A percentile compares a stretch with the other conserved stretches of the same genome.
phyloP scores from a whole-genome alignment of 352 stramenopile species.

The Phytophthora kernoviae region DNA sequence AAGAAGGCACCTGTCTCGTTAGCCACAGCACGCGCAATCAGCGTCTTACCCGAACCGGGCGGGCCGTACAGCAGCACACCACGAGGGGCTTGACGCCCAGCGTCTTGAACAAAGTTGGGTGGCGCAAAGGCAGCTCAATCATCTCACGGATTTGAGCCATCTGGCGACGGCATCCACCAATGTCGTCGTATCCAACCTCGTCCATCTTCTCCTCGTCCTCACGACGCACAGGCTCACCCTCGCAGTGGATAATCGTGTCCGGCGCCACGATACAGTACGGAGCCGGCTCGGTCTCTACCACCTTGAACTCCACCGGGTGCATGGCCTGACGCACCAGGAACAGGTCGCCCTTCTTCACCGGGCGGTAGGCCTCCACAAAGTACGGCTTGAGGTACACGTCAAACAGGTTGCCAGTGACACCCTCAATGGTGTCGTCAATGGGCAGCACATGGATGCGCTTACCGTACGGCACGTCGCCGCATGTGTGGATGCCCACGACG shows the following conservation, averaged over 20 bases:
- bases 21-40: slow-evolving; percentile 98
- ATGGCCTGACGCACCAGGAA: slow-evolving; percentile 99
- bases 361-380: slow-evolving; percentile 99
- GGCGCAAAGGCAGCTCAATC: slow-evolving; percentile 98
- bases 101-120: slow-evolving; percentile 99
- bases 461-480: slow-evolving; percentile 97
- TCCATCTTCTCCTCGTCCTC: slow-evolving; percentile 99
- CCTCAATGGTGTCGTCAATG: slow-evolving; percentile 99
- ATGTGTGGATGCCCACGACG: slow-evolving; percentile 96
- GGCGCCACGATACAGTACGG: slow-evolving; percentile 99
- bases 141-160: slow-evolving; percentile 99
- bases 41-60: slow-evolving; percentile 98
- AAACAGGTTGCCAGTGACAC: slow-evolving; percentile 99
- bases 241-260: slow-evolving; percentile 99
- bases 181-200: slow-evolving; percentile 99
- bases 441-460: slow-evolving; percentile 99
- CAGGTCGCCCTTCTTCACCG: slow-evolving; percentile 98
- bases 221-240: slow-evolving; percentile 98
- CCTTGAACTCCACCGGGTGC: slow-evolving; percentile 99
- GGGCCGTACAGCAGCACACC: slow-evolving; percentile 99
- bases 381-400: slow-evolving; percentile 99
- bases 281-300: slow-evolving; percentile 98
- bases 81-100: slow-evolving; percentile 98
- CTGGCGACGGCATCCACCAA: slow-evolving; percentile 97
- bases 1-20: slow-evolving; percentile 99